phyloP scores from a whole-genome alignment of 2,329 filamentous ascomycete genomes.

The Phialophora verrucosa region DNA sequence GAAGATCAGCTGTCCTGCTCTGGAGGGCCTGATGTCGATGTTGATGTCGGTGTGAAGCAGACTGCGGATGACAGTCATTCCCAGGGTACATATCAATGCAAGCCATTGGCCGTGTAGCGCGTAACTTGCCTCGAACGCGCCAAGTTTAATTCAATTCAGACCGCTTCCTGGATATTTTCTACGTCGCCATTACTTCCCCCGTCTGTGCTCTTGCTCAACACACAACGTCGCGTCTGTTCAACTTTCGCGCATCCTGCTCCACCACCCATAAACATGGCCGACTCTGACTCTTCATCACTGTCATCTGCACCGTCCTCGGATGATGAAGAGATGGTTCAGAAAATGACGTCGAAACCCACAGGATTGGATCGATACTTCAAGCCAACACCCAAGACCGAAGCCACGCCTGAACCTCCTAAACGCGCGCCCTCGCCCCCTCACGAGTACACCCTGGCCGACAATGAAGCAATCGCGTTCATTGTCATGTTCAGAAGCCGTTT shows the following conservation, averaged over 20 bases:
- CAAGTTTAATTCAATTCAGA: conserved; percentile 22
- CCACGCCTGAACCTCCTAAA: conserved; percentile 72
- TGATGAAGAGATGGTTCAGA: conserved; percentile 57
- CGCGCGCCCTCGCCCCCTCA: conserved; percentile 86
- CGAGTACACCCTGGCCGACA: conserved; percentile 87
- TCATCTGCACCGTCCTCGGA: conserved; percentile 66
- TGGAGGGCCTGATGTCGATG: not conserved
- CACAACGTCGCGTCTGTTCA: not conserved
- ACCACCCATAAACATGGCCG: conserved; percentile 50
- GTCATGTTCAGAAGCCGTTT: conserved; percentile 98
- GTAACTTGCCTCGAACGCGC: conserved; percentile 20
- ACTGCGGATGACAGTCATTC: conserved; percentile 5
- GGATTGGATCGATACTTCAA: conserved; percentile 58
- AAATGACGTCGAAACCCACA: conserved; percentile 47
- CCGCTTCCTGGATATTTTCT: conserved; percentile 13
- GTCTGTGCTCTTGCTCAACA: conserved; percentile 12
- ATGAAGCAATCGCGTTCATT: conserved; percentile 94
- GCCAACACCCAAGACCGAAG: conserved; percentile 43
- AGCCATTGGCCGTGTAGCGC: conserved; percentile 17
- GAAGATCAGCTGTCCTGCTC: conserved; percentile 3
- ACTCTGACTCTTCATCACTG: conserved; percentile 63
- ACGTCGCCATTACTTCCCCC: conserved; percentile 4
- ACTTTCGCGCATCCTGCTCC: not conserved
- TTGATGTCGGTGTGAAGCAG: not conserved
- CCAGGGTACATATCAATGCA: conserved; percentile 7